Conservation (phyloP, 2,329 filamentous ascomycete genomes). For the Pseudopyricularia cyperi region DNA sequence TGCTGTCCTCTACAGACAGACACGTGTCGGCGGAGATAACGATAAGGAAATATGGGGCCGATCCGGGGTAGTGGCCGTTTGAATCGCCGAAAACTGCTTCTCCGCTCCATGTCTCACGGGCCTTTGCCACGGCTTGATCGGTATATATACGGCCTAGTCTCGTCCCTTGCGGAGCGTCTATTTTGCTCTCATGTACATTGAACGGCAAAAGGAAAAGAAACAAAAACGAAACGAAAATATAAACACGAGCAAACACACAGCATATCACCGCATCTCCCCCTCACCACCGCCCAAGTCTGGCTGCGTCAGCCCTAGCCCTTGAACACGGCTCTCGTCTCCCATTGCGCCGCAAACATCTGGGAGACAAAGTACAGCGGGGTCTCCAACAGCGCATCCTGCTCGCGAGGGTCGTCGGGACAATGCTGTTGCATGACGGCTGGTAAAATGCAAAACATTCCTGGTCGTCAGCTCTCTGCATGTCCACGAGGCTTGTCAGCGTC, state of each 20-base stretch:
- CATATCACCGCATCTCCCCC: neutral
- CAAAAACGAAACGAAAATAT: neutral
- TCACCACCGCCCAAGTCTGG: neutral
- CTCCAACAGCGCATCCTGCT: constrained; percentile 18
- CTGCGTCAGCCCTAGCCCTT: neutral
- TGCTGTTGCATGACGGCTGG: neutral
- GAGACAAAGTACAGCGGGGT: constrained; percentile 30
- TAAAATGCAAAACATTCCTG: neutral
- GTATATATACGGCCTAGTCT: no score
- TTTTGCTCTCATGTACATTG: no score
- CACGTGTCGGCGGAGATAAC: neutral
- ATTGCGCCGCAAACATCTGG: constrained; percentile 29
- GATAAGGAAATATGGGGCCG: neutral
- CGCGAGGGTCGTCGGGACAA: neutral
- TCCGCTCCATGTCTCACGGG: no score
- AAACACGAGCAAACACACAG: no score
- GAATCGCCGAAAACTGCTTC: no score
- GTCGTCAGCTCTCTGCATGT: neutral
- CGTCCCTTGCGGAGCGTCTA: no score
- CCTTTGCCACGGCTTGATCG: no score
- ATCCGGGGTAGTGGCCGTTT: neutral
- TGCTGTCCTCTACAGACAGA: neutral
- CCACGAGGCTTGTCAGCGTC: neutral
- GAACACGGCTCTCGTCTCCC: constrained; percentile 12
- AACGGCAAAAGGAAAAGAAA: neutral